phyloP scores from a whole-genome alignment of 345 rosid species.

The Ceriops zippeliana region DNA sequence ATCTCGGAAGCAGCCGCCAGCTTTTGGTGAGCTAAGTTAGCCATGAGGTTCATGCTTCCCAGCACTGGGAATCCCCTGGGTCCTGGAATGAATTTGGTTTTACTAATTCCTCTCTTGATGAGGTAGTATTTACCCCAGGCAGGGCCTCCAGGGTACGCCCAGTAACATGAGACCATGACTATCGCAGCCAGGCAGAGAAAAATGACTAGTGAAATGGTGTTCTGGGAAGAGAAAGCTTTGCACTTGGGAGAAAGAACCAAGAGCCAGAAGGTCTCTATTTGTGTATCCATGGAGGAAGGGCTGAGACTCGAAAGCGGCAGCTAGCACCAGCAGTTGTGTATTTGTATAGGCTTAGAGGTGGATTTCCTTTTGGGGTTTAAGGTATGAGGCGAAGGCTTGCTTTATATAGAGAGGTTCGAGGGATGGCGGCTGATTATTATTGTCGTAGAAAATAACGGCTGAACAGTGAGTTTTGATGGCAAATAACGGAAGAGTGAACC shows the following conservation, averaged over 20 bases:
- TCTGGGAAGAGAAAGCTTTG: conserved; percentile 21
- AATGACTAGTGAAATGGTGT: conserved; percentile 18
- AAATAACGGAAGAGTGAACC: conserved; percentile 9
- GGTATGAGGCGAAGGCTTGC: conserved; percentile 23
- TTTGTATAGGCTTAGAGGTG: background rate
- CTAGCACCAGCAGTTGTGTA: background rate
- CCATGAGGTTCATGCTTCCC: conserved; percentile 51
- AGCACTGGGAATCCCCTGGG: conserved; percentile 45
- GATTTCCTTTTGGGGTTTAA: conserved; percentile 40
- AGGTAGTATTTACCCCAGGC: conserved; percentile 45
- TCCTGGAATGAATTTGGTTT: conserved; percentile 32
- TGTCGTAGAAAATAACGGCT: background rate
- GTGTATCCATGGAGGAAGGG: conserved; percentile 31
- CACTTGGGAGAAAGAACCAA: conserved; percentile 37
- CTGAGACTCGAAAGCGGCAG: background rate
- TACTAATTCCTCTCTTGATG: background rate
- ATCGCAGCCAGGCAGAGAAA: conserved; percentile 26
- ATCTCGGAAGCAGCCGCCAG: conserved; percentile 33
- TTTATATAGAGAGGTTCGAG: conserved; percentile 27
- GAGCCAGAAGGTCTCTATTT: conserved; percentile 32
- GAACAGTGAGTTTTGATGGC: background rate
- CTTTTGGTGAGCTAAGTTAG: conserved; percentile 48
- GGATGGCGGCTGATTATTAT: background rate
- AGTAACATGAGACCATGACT: conserved; percentile 26
- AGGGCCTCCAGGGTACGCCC: conserved; percentile 49